Base-by-base conservation (phyloP, 805 yeast genomes). In the Saturnispora diversa region DNA sequence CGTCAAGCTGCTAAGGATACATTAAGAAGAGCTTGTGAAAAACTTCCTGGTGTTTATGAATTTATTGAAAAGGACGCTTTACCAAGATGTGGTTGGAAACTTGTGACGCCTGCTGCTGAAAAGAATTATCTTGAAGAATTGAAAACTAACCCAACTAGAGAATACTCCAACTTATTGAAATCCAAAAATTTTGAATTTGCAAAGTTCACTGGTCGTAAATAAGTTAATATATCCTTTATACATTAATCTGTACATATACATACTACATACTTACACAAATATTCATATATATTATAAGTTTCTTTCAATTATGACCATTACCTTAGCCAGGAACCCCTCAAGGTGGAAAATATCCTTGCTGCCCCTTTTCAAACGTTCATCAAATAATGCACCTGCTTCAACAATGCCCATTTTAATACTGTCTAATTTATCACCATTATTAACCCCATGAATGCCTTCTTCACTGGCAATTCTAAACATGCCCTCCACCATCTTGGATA, bases 31-130 rank as follows among this genome's bases (percentile, higher is more conserved):
- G 96, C 96, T 4, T 81, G 90, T 31, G 86, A 79, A 47, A 90
- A 90, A 58, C 71, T 92, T 43, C 98, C 98, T 0, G 97, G 97
- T 12, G 72, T 77, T 36, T 88, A 80, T 64, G 97, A 90, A 64
- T 81, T 90, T 54, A 76, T 90, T 31, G 76, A 75, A 41, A 69
- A 63, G 49, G 71, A 72, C 19, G 69, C 83, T 29, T 64, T 74
- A 44, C 75, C 87, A 25, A 78, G 94, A 65, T 80, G 80, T 11
- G 85, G 95, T 17, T 65, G 84, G 44, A 70, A 73, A 33, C 56
- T 69, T 24, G 76, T 79, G 40, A 71, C 48, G 23, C 43, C 35
- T 20, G 70, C 72, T 1, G 66, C 62, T 13, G 58, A 65, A 17
- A 57, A 71, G 26, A 72, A 86, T 57, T 75, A 71, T 49, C 69